Base-by-base conservation (phyloP, 2,329 filamentous ascomycete species). In the Drechslera avenae region DNA sequence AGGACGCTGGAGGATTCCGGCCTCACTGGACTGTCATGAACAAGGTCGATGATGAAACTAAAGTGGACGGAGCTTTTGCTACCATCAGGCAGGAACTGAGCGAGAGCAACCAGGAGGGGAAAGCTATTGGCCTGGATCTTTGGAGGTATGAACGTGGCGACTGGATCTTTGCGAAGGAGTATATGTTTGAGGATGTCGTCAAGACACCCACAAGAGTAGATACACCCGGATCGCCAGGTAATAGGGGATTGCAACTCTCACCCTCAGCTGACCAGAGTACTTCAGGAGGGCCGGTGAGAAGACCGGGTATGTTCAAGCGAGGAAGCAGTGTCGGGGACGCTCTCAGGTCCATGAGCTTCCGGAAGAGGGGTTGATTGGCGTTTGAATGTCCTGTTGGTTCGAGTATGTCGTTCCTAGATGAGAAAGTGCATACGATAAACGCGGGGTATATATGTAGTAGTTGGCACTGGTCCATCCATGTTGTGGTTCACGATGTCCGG, bases 1-100 rank as follows among this genome's bases (percentile, higher is more conserved):
- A 78, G 59, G 77, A 79, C 56, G 63, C 62, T n/a, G 69, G 69
- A 3, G 71, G 68, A 0, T 74, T 72, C 59, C 65, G 64, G 5
- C 68, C 74, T 7, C 77, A 78, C 44, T 79, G 76, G 67, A 79
- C 76, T 9, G 68, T 78, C 13, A 78, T 78, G 76, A 78, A 78
- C 49, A 78, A 78, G 54, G 75, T 76, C 3, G 70, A 75, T 32
- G 73, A 76, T n/a, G 69, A 74, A 45, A 56, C 60, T 12, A 69
- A 68, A 36, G 73, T 78, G 0, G 50, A 64, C 17, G 59, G 63
- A 14, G 71, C 75, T n/a, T 71, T 75, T 44, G 63, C 67, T 7
- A 69, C 74, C 13, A 59, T 77, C 16, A 52, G 64, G 28, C 50
- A 58, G 23, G 64, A 62, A 13, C 9, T 77, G 60, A 64, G 60